Conservation (phyloP, 129 eudicot species). For the Lonicera japonica region DNA sequence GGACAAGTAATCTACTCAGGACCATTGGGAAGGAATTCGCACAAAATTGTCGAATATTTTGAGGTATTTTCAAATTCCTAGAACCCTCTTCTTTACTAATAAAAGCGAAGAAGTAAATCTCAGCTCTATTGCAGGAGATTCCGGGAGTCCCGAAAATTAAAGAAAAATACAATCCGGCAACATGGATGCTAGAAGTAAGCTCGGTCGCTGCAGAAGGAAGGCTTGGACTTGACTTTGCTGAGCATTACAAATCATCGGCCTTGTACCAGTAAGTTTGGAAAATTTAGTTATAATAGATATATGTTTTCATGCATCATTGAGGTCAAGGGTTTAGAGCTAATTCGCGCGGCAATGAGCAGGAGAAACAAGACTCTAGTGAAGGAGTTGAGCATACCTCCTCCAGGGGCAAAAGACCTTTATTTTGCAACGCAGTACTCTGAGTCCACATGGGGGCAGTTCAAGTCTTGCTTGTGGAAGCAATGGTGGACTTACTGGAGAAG, state of each 20-base stretch:
- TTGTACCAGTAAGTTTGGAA: constrained; percentile 43
- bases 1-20: constrained; percentile 91
- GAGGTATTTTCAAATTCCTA: constrained; percentile 45
- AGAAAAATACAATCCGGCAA: constrained; percentile 62
- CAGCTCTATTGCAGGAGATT: constrained; percentile 32
- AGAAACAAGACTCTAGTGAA: constrained; percentile 50
- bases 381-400: constrained; percentile 46
- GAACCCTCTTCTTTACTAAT: not conserved
- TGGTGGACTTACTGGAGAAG: constrained; percentile 89
- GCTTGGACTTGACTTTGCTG: constrained; percentile 59
- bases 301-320: not conserved
- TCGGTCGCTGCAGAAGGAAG: constrained; percentile 49
- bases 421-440: constrained; percentile 60
- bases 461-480: constrained; percentile 75
- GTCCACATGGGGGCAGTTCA: constrained; percentile 67
- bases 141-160: constrained; percentile 62
- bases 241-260: constrained; percentile 44
- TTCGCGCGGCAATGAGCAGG: constrained; percentile 20
- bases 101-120: not conserved
- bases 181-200: constrained; percentile 87
- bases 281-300: not conserved
- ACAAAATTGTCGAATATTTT: constrained; percentile 61
- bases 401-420: constrained; percentile 55
- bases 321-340: not conserved
- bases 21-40: constrained; percentile 80